Base-by-base conservation (phyloP, 176 grass and related monocot genomes). In the Oryza glaberrima region DNA sequence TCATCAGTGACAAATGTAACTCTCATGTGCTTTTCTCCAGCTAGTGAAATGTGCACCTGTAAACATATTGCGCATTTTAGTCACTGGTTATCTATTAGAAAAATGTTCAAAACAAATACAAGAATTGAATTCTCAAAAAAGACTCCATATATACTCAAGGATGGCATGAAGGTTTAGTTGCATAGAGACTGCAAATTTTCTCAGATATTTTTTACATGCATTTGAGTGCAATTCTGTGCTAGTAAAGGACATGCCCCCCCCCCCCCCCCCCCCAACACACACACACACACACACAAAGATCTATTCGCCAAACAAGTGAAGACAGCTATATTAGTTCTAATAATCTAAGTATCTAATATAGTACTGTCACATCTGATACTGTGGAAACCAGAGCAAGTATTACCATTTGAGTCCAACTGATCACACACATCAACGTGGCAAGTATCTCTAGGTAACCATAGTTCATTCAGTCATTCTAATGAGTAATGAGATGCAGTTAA, bases 1-100 rank as follows among this genome's bases (percentile, higher is more conserved):
- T 91, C 88, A 78, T 89, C 44, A 0, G 96, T 98, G 34, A 94
- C 70, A 91, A 93, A 98, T 69, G 96, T 94, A 76, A 98, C 75
- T 78, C 96, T 89, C 89, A 98, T 95, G 51, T 84, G 91, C 32
- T 95, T 94, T 85, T 87, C 91, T 70, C 93, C 93, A 32, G 93
- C 94, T 83, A 98, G 83, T 65, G 96, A 98, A 75, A 98, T 90
- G 76, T 95, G 96, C 32, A 98, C 96, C 96, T 98, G 88, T 38
- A 90, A 91, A 63, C 43, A 83, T 64, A 36, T 43, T 38, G 67
- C 0, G 2, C 19, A 67, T 45, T 73, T 75, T 56, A 68, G 58
- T 45, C 0, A 34, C 64, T 64, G 58, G 47, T 51, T 78, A 11
- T 69, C 5, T 60, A 81, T 20, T 38, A 77, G 30, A 85, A 45